Base-by-base conservation (phyloP, 306 rosid species). In the Bauhinia variegata region DNA sequence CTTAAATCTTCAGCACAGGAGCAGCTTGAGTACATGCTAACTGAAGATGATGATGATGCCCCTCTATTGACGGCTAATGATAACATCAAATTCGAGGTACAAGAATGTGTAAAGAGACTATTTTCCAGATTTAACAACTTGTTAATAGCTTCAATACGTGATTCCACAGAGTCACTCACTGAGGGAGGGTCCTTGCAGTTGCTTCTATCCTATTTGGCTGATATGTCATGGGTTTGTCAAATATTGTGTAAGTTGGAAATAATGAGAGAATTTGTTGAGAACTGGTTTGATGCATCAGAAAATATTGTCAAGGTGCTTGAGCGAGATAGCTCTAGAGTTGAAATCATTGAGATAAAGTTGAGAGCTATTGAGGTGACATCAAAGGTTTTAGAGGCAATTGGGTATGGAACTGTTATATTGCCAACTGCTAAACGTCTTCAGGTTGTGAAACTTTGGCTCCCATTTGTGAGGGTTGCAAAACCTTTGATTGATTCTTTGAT, bases 1-100 rank as follows among this genome's bases (percentile, higher is more conserved):
- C 79, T 93, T 47, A 93, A 93, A 73, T 77, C 88, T 41, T 93
- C 97, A 0, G 97, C 95, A 1, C 99, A 90, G 71, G 97, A 93
- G 72, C 96, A 93, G 55, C 88, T 93, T 8, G 97, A 93, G 71
- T 93, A 93, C 86, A 90, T 93, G 99, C 75, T 93, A 72, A 82
- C 89, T 9, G 97, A 90, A 82, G 99, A 93, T 67, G 99, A 90
- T 67, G 99, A 90, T 48, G 97, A 93, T 67, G 74, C 81, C 57
- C 97, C 97, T 44, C 70, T 93, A 46, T 68, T 90, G 65, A 72
- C 71, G 33, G 91, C 92, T 47, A 88, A 88, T 60, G 87, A 77
- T 33, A 81, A 62, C 74, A 83, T 85, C 58, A 93, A 78, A 74
- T 64, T 70, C 9, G 87, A 84, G 84, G 90, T 90, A 51, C 88